phyloP scores from a whole-genome alignment of 2,329 filamentous ascomycete genomes.

The Paracoccidioides brasiliensis region DNA sequence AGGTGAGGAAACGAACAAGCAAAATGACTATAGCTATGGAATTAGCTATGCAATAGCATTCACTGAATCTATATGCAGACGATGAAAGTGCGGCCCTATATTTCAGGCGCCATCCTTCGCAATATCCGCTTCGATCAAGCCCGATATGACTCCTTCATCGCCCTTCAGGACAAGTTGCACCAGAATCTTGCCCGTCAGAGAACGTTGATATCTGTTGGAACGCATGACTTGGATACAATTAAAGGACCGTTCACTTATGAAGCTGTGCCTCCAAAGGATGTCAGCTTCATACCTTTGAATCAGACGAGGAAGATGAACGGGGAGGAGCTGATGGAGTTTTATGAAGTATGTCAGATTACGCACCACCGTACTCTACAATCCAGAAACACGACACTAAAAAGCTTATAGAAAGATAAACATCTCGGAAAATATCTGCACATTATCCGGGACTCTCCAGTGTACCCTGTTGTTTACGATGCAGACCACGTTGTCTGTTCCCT shows the following conservation, averaged over 20 bases:
- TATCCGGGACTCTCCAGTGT: slow-evolving; percentile 83
- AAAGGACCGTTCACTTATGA: slow-evolving; percentile 95
- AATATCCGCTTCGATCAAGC: slow-evolving; percentile 85
- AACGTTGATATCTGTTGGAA: slow-evolving; percentile 92
- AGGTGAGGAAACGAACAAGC: slow-evolving; percentile 28
- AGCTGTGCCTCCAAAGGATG: slow-evolving; percentile 78
- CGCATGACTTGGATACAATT: slow-evolving; percentile 87
- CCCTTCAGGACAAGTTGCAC: slow-evolving; percentile 94
- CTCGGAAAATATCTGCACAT: slow-evolving; percentile 85
- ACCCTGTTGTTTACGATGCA: slow-evolving; percentile 89
- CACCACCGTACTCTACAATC: not conserved
- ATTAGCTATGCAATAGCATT: not conserved
- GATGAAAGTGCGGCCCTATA: slow-evolving; percentile 66
- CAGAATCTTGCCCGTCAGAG: slow-evolving; percentile 87
- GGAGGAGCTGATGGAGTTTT: slow-evolving; percentile 84
- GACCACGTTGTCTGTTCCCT: slow-evolving; percentile 80
- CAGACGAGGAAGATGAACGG: slow-evolving; percentile 80
- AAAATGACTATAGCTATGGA: not conserved
- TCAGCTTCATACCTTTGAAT: slow-evolving; percentile 82
- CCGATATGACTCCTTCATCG: slow-evolving; percentile 93
- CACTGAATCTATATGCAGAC: slow-evolving; percentile 38
- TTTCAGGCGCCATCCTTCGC: slow-evolving; percentile 78
- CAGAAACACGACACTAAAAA: not conserved
- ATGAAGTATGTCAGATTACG: slow-evolving; percentile 44
- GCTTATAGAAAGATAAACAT: slow-evolving; percentile 62